Evolutionary conservation across 1,284 basidiomycete genomes (phyloP).

Genomic region (Sporisorium reilianum): DNA sequence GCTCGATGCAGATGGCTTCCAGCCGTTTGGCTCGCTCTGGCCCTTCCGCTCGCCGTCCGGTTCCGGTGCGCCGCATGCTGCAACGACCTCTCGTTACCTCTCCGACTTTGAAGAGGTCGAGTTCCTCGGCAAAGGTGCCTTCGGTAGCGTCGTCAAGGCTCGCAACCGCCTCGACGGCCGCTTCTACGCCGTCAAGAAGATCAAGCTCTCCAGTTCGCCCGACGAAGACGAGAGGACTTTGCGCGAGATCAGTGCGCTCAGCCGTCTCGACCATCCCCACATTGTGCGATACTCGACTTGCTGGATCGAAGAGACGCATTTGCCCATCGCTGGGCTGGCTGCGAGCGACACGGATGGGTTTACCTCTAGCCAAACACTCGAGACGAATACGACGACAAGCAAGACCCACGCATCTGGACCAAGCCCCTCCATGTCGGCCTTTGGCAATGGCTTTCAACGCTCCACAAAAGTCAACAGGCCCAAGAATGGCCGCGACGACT

Average conservation of each 20-base stretch:
- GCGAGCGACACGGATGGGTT: conserved; percentile 44
- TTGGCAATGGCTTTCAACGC: conserved; percentile 41
- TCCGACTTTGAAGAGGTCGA: conserved; percentile 69
- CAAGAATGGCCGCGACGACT: conserved; percentile 26
- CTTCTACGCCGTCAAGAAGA: conserved; percentile 82
- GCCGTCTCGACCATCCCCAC: conserved; percentile 85
- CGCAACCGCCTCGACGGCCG: conserved; percentile 78
- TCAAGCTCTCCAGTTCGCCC: conserved; percentile 79
- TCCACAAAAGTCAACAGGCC: conserved; percentile 5
- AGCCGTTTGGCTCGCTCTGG: conserved; percentile 60
- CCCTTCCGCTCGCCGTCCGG: conserved; percentile 51
- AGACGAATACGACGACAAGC: conserved; percentile 51
- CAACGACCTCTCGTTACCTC: conserved; percentile 59
- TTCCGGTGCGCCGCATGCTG: conserved; percentile 21
- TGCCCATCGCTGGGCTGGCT: conserved; percentile 36
- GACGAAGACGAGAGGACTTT: conserved; percentile 89
- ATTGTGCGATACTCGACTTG: conserved; percentile 82
- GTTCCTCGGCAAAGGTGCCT: conserved; percentile 82
- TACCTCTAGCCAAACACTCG: conserved; percentile 35
- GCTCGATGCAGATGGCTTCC: conserved; percentile 15
- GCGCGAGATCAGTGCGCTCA: conserved; percentile 89
- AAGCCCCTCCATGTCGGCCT: conserved; percentile 43
- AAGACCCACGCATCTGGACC: conserved; percentile 48
- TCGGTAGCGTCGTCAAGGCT: conserved; percentile 93
- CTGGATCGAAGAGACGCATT: conserved; percentile 65